phyloP scores from a whole-genome alignment of 2,329 filamentous ascomycete species.

The Monosporascus cannonballus region DNA sequence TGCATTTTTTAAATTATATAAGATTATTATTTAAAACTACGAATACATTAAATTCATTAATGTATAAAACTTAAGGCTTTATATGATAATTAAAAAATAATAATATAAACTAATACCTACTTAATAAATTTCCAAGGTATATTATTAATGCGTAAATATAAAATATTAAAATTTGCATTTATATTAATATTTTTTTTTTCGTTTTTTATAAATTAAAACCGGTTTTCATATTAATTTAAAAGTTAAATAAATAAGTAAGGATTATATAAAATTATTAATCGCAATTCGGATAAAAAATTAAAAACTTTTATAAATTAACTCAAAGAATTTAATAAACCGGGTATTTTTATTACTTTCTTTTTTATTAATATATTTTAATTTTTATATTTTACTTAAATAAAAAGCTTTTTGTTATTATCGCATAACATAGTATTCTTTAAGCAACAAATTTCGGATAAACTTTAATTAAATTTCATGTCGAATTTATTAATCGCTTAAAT shows the following conservation, averaged over 20 bases:
- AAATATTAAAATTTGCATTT: not conserved
- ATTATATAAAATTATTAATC: not conserved
- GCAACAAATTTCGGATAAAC: no score
- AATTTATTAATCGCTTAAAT: no score
- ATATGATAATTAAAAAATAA: not conserved
- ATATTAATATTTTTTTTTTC: not conserved
- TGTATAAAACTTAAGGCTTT: not conserved
- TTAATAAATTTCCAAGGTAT: not conserved
- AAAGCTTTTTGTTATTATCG: no score
- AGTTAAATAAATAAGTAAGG: not conserved
- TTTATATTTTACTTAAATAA: not conserved
- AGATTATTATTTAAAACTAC: not conserved
- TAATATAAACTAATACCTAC: not conserved
- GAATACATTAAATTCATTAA: not conserved
- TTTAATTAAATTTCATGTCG: no score
- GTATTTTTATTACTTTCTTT: not conserved
- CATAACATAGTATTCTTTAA: no score
- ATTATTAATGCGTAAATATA: not conserved
- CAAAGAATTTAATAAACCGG: not conserved
- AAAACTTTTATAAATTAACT: not conserved
- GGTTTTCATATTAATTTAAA: not conserved
- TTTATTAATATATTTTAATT: not conserved
- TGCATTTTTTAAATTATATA: not conserved
- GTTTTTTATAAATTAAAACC: not conserved
- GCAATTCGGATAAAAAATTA: not conserved